A percentile compares a stretch with the other conserved stretches of the same genome.
Conservation (phyloP, 164 flowering plant genomes). For the Piper betle region DNA sequence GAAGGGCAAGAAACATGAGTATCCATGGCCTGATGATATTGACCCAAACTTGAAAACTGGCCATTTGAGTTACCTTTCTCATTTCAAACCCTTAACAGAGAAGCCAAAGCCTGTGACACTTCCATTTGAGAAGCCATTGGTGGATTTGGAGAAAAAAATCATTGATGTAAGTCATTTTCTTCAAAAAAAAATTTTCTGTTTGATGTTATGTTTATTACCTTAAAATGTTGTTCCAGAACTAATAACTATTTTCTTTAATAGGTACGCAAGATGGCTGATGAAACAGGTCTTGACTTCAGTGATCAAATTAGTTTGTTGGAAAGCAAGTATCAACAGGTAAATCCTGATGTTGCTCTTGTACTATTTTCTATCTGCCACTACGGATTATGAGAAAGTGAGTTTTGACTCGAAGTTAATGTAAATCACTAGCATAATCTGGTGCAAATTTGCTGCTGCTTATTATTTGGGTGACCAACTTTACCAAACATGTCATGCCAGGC, state of each 20-base stretch:
- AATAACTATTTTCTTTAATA: neutral
- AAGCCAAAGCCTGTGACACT: conserved; percentile 26
- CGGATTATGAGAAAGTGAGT: neutral
- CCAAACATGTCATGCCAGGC: conserved; percentile 11
- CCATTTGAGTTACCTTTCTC: conserved; percentile 13
- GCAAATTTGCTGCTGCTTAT: neutral
- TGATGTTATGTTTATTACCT: neutral
- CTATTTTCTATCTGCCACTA: neutral
- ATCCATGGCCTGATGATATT: conserved; percentile 18
- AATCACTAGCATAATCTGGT: too few species aligned
- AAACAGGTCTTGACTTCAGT: conserved; percentile 26
- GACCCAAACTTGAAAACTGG: conserved; percentile 16
- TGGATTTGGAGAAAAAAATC: conserved; percentile 22
- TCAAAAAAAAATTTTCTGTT: too few species aligned
- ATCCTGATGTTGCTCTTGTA: neutral
- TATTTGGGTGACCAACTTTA: neutral
- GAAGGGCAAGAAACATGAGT: conserved; percentile 16
- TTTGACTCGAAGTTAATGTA: too few species aligned
- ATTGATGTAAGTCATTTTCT: conserved; percentile 7
- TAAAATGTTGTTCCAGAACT: neutral
- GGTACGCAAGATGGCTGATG: conserved; percentile 25
- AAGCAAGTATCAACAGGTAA: conserved; percentile 21
- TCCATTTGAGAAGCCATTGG: conserved; percentile 24
- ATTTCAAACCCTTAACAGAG: conserved; percentile 20
- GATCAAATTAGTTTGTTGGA: conserved; percentile 21